Conservation (phyloP, 768 basidiomycete species). For the Hortiboletus campestris region DNA sequence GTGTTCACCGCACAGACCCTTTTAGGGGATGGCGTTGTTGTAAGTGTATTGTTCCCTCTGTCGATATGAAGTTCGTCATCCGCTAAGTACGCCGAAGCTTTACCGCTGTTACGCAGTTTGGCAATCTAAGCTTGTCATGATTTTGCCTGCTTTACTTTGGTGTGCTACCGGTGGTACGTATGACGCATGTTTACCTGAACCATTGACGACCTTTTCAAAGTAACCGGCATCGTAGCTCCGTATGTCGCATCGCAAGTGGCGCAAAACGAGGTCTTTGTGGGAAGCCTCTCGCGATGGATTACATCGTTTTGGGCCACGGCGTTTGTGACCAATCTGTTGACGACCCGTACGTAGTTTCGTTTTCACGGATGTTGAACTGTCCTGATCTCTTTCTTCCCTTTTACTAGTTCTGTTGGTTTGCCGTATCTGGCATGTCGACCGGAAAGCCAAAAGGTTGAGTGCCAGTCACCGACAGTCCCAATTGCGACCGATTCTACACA, state of each 20-base stretch:
- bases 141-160: too few species aligned
- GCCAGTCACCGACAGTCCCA: background rate
- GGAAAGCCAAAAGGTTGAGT: background rate
- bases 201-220: background rate
- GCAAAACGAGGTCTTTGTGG: background rate
- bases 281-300: background rate
- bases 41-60: too few species aligned
- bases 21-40: too few species aligned
- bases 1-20: too few species aligned
- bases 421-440: background rate
- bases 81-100: too few species aligned
- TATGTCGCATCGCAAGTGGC: background rate
- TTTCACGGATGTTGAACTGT: background rate
- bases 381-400: background rate
- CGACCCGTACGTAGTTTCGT: background rate
- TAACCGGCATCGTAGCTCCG: background rate
- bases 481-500: background rate
- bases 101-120: too few species aligned
- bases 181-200: too few species aligned
- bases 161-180: too few species aligned
- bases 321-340: background rate
- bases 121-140: too few species aligned
- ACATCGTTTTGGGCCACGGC: background rate
- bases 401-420: background rate
- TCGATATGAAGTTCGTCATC: too few species aligned